Evolutionary conservation across 768 basidiomycete genomes (phyloP), one percentile per base, ranked within the genome.

Genomic region (Holtermannia corniformis): DNA sequence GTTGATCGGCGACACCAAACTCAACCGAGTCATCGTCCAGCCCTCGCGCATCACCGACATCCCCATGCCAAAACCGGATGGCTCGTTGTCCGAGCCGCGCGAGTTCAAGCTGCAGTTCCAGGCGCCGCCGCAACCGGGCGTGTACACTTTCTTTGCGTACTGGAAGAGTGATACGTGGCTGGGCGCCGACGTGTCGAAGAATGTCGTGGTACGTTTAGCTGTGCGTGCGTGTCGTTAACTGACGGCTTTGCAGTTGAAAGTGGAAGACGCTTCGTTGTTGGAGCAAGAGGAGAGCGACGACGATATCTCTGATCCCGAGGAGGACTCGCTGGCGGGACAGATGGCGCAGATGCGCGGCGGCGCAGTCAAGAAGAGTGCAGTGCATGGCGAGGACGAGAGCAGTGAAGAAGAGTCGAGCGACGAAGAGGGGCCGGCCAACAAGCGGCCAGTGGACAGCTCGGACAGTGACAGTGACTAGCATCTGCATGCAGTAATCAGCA

Each of bases 281-380:
- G 75, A 75, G 0, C 82, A 82, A 4, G 84, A 84, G 40, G 76
- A 79, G 51, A 79, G 75, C 20, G 92, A 93, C 28, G 91, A 96
- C 65, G 92, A 95, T 54, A 99, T 97, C 58, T 95, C 91, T 0
- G 95, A 97, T 46, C 95, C 95, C 0, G 95, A 97, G 25, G 95
- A 97, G 72, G 95, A 97, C 72, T 81, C 85, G 22, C 75, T 97
- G 48, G 95, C 91, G 3, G 95, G 95, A 5, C 95, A 99, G 76
- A 93, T 97, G 88, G 91, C 92, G 4, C 82, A 83, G 42, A 89
- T 99, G 88, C 82, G 86, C 42, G 92, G 92, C 3, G 86, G 83
- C 2, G 61, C 80, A 19, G 88, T 93, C 55, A 95, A 89, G 79
- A 84, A 81, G 65, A 54, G 71, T 87, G 37, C 73, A 89, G 47